Evolutionary conservation across 2,329 filamentous ascomycete genomes (phyloP).

Genomic region (Dactylellina sp.): DNA sequence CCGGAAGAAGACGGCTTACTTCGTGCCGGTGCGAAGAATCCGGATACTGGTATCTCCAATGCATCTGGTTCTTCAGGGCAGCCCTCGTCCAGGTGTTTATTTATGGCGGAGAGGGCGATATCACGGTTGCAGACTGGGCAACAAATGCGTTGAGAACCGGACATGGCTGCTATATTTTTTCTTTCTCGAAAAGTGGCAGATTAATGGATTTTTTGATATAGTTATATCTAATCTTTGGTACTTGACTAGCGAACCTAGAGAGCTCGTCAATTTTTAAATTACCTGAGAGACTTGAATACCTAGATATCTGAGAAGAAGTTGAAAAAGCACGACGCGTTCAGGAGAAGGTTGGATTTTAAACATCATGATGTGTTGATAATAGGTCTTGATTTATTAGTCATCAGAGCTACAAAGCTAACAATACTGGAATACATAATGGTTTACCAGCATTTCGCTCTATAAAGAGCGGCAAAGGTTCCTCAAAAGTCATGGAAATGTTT

Average conservation of each 20-base stretch:
- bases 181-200: background rate
- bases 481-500: conserved; percentile 7
- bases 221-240: background rate
- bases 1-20: conserved; percentile 21
- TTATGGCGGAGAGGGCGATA: conserved; percentile 81
- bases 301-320: conserved; percentile 17
- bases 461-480: no score
- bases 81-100: conserved; percentile 87
- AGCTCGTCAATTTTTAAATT: background rate
- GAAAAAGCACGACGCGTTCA: conserved; percentile 51
- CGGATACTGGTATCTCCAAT: conserved; percentile 17
- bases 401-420: background rate
- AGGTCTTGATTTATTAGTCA: conserved; percentile 28
- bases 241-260: background rate
- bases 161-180: conserved; percentile 19
- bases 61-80: conserved; percentile 66
- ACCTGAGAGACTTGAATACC: background rate
- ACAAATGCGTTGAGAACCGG: conserved; percentile 47
- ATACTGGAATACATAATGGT: background rate
- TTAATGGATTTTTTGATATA: conserved; percentile 3
- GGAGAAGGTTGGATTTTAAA: conserved; percentile 54
- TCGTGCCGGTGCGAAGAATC: conserved; percentile 28
- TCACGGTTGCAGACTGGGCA: conserved; percentile 84
- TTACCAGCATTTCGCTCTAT: no score
- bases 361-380: conserved; percentile 36